phyloP scores from a whole-genome alignment of 805 yeast genomes.

The Brettanomyces bruxellensis region DNA sequence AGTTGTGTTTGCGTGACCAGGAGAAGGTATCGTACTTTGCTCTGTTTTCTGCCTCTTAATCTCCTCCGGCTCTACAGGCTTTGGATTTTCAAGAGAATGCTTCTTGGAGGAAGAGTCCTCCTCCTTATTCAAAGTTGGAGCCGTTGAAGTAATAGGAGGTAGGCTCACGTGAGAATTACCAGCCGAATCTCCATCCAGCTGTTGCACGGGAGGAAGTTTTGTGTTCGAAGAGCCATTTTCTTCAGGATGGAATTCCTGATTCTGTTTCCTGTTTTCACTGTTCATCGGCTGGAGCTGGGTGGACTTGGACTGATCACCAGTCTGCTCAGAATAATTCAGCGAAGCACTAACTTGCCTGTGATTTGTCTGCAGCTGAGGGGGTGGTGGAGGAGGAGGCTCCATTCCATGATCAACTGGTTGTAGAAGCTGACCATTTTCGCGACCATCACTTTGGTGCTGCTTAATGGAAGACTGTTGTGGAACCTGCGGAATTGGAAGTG shows the following conservation, averaged over 20 bases:
- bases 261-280: too few species aligned
- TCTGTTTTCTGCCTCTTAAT: background rate
- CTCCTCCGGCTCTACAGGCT: background rate
- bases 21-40: background rate
- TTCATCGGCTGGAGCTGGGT: too few species aligned
- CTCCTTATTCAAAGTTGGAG: too few species aligned
- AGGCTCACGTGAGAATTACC: too few species aligned
- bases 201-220: too few species aligned
- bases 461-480: constrained; percentile 1
- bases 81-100: background rate
- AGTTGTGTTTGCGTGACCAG: too few species aligned
- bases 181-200: too few species aligned
- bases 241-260: background rate
- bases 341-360: background rate
- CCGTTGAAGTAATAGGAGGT: too few species aligned
- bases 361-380: background rate
- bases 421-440: background rate
- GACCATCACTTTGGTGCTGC: background rate
- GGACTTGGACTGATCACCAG: too few species aligned
- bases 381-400: background rate
- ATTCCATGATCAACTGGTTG: background rate
- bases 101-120: background rate
- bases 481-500: constrained; percentile 2
- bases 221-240: background rate
- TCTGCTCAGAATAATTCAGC: background rate